A percentile compares a stretch with the other conserved stretches of the same genome.
phyloP scores from a whole-genome alignment of 139 green algal species.

The Pseudopediastrum boryanum region DNA sequence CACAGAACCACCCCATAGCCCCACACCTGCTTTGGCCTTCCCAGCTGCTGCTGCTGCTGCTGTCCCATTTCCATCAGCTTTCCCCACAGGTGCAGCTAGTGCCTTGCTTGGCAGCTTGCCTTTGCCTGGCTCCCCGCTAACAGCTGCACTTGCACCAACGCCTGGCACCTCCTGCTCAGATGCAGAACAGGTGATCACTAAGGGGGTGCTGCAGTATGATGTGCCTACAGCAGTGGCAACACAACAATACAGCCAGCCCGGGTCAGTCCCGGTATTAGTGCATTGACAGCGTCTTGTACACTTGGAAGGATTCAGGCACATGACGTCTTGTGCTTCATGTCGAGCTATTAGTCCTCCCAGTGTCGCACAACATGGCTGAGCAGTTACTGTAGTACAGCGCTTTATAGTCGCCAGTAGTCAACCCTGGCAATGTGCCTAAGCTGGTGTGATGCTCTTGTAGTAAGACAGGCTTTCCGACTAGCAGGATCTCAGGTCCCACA shows the following conservation, averaged over 20 bases:
- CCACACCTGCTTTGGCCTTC: background rate
- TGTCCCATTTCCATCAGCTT: too few relatives aligned
- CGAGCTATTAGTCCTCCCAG: too few relatives aligned
- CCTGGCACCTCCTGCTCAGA: background rate
- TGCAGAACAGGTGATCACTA: conserved; percentile 10
- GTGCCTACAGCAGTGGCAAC: background rate
- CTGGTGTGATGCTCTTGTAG: background rate
- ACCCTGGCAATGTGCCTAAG: background rate
- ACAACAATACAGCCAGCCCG: too few relatives aligned
- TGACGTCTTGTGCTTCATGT: too few relatives aligned
- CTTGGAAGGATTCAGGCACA: too few relatives aligned
- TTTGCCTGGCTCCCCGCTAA: background rate
- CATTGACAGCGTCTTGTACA: too few relatives aligned
- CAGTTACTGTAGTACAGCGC: too few relatives aligned
- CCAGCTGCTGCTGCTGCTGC: background rate
- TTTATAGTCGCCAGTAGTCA: background rate
- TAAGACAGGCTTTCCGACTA: background rate
- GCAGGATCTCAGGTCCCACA: background rate
- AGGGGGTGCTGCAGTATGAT: conserved; percentile 7
- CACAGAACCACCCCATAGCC: too few relatives aligned
- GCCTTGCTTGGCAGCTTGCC: background rate
- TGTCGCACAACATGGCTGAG: too few relatives aligned
- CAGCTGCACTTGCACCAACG: background rate
- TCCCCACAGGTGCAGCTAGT: background rate
- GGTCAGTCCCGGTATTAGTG: too few relatives aligned